phyloP scores from a whole-genome alignment of 257 asterid genomes.

The Petrea volubilis region DNA sequence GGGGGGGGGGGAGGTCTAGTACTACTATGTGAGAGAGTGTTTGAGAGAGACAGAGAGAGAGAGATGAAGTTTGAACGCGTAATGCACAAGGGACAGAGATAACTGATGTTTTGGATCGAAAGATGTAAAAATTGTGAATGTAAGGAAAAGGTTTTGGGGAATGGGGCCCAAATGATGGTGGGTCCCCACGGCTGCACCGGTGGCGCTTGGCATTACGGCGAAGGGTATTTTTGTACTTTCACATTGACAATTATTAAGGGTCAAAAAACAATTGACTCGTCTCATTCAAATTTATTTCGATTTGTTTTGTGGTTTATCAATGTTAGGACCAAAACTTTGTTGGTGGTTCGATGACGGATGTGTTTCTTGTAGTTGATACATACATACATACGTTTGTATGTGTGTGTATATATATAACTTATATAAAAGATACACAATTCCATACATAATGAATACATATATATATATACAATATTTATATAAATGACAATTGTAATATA shows the following conservation, averaged over 20 bases:
- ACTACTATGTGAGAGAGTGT: not conserved
- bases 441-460: no score
- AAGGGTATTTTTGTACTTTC: constrained; percentile 30
- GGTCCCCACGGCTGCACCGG: constrained; percentile 35
- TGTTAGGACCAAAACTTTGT: not conserved
- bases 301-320: not conserved
- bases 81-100: constrained; percentile 46
- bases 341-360: not conserved
- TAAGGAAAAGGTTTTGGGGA: constrained; percentile 7
- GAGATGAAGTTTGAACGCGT: constrained; percentile 48
- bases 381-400: no score
- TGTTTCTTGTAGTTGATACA: not conserved
- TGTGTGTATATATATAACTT: no score
- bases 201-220: constrained; percentile 34
- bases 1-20: not conserved
- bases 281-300: constrained; percentile 10
- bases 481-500: no score
- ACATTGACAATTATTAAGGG: not conserved
- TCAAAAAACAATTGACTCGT: not conserved
- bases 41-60: not conserved
- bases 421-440: no score
- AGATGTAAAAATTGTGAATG: not conserved
- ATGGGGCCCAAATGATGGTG: constrained; percentile 35
- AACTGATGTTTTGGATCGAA: constrained; percentile 17
- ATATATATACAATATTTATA: no score